A percentile compares a stretch with the other conserved stretches of the same genome.
phyloP scores from a whole-genome alignment of 345 rosid species.

The Ricinus communis region DNA sequence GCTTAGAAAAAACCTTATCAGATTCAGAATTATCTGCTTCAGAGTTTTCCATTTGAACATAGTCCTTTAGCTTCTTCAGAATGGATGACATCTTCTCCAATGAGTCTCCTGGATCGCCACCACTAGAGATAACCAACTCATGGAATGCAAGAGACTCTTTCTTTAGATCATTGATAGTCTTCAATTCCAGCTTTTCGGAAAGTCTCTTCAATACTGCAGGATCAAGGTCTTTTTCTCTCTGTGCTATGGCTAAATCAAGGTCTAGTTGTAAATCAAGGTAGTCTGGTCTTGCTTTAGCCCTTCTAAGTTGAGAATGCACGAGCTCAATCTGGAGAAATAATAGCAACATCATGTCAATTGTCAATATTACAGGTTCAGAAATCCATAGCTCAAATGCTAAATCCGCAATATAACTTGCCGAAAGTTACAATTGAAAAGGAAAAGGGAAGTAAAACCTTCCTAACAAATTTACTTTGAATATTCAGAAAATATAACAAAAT shows the following conservation, averaged over 20 bases:
- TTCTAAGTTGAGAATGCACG: constrained; percentile 79
- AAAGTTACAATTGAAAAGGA: background rate
- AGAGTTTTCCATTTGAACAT: constrained; percentile 51
- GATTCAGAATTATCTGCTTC: constrained; percentile 48
- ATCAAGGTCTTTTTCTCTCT: constrained; percentile 59
- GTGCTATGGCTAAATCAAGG: constrained; percentile 60
- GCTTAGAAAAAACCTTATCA: constrained; percentile 49
- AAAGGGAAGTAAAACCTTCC: background rate
- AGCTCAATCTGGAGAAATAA: constrained; percentile 59
- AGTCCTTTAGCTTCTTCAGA: constrained; percentile 70
- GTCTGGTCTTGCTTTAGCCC: constrained; percentile 72
- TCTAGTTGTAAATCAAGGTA: constrained; percentile 63
- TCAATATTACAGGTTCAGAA: background rate
- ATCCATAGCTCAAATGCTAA: background rate
- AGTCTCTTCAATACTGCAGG: constrained; percentile 59
- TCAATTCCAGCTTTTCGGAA: constrained; percentile 77
- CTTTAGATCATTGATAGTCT: constrained; percentile 69
- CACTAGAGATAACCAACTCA: constrained; percentile 63
- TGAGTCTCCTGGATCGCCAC: constrained; percentile 55
- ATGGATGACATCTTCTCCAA: constrained; percentile 63
- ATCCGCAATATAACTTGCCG: background rate
- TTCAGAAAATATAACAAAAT: background rate
- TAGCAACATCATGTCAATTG: background rate
- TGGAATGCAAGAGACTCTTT: constrained; percentile 81
- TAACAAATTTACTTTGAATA: background rate